Evolutionary conservation across 2,329 filamentous ascomycete genomes (phyloP), one percentile per base, ranked within the genome.

Genomic region (Sporothrix dimorphospora): DNA sequence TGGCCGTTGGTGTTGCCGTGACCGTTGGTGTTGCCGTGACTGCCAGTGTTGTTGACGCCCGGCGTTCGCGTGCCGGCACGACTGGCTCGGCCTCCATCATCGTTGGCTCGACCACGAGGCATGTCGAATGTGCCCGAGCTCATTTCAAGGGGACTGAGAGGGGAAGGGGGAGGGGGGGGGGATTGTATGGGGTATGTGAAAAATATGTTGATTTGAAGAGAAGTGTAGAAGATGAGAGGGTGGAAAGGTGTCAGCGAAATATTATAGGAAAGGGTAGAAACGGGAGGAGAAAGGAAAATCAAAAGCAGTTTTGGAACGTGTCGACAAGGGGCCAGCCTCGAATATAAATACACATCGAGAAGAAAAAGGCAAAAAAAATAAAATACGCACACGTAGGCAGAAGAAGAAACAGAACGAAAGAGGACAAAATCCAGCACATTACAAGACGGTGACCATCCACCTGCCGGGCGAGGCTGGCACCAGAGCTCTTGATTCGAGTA

Each of bases 71-170:
- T 34, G 24, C 19, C 7, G 1, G 27, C 63, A 21, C 42, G 61
- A 27, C 24, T 65, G 7, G 40, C 21, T 1, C 61, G 61, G 38
- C 61, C 61, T 4, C 21, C 61, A 4, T 45, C 61, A 1, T 65
- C 61, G n/a, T 45, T 65, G 61, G 30, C 16, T 40, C 61, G 61
- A 47, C 21, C 21, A 2, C 61, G 61, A 65, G 40, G 40, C 61
- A 47, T 65, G 40, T 65, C 40, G 61, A 27, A 65, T 19, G 61
- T 16, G 3, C 40, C 24, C 5, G 14, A 6, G 27, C 4, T 67
- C 63, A 67, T 67, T 27, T 16, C 21, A 14, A 34, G 16, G 30
- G 12, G 12, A n/a, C n/a, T n/a, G n/a, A n/a, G n/a, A n/a, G 11
- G 5, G 14, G 42, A 49, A 12, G 12, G 40, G 5, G 42, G 5